Percentiles rank a stretch among this genome's conserved stretches.
phyloP scores from a whole-genome alignment of 2,329 filamentous ascomycete species.

The Aotearoamyces nothofagi region DNA sequence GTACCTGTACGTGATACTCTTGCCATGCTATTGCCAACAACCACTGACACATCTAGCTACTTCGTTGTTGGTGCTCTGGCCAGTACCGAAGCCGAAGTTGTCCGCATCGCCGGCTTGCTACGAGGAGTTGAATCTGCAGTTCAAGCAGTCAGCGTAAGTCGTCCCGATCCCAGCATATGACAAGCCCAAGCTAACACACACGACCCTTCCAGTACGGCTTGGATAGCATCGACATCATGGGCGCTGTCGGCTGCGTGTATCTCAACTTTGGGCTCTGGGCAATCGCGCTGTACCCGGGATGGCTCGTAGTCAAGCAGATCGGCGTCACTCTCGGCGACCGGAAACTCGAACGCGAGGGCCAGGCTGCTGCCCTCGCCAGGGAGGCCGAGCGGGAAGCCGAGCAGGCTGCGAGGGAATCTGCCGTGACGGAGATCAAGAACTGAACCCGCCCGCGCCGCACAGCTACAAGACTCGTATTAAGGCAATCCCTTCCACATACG shows the following conservation, averaged over 20 bases:
- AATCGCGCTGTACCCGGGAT: slow-evolving; percentile 45
- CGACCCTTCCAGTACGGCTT: slow-evolving; percentile 38
- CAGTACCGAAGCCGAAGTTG: slow-evolving; percentile 42
- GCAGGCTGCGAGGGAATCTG: too few species aligned
- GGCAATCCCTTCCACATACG: too few species aligned
- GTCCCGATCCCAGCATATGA: background rate
- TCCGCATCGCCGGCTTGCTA: slow-evolving; percentile 52
- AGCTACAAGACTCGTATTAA: too few species aligned
- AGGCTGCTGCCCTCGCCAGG: too few species aligned
- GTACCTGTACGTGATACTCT: slow-evolving; percentile 35
- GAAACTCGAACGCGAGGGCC: slow-evolving; percentile 3
- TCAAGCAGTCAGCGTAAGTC: slow-evolving; percentile 47
- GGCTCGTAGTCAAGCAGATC: slow-evolving; percentile 37
- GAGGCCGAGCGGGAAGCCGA: too few species aligned
- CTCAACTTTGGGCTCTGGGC: slow-evolving; percentile 58
- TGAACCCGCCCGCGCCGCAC: too few species aligned
- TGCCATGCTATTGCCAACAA: background rate
- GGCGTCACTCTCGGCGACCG: slow-evolving; percentile 1
- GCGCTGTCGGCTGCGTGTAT: slow-evolving; percentile 50
- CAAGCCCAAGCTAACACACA: too few species aligned
- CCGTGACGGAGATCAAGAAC: too few species aligned
- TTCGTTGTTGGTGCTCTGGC: slow-evolving; percentile 57
- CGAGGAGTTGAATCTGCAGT: slow-evolving; percentile 58
- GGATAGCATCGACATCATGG: slow-evolving; percentile 44
- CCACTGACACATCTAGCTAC: slow-evolving; percentile 36